These are phyloP conservation scores for Calendula officinalis DNA, from an alignment of 129 eudicot species.

Conservation along the genomic window DNA sequence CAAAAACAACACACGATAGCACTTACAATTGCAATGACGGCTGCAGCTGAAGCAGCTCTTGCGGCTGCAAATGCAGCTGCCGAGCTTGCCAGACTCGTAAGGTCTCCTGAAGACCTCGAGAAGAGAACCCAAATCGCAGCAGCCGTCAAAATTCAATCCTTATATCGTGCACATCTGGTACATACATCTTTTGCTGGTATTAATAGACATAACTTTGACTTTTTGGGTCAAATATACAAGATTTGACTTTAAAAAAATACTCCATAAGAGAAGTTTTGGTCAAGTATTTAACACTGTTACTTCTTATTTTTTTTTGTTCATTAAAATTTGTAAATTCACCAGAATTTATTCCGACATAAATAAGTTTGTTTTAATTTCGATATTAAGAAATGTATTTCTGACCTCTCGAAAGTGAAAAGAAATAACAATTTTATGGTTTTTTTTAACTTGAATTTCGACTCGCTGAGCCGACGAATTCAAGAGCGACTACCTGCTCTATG, in stretches of 20 bases:
- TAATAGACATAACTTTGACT: constrained; percentile 3
- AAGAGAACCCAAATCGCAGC: constrained; percentile 36
- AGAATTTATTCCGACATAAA: neutral
- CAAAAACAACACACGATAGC: constrained; percentile 62
- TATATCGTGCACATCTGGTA: constrained; percentile 75
- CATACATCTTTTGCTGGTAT: neutral
- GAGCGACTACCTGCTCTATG: too few species aligned
- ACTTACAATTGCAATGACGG: constrained; percentile 72
- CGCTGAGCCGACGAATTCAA: too few species aligned
- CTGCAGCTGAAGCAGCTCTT: constrained; percentile 89
- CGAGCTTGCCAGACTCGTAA: constrained; percentile 69
- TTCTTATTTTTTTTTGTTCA: neutral
- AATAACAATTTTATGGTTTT: neutral
- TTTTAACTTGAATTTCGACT: too few species aligned
- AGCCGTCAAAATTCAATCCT: constrained; percentile 66
- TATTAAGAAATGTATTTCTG: constrained; percentile 12
- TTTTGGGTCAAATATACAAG: constrained; percentile 13
- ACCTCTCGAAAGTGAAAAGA: constrained; percentile 4
- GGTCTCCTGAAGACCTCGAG: constrained; percentile 29
- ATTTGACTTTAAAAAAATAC: neutral
- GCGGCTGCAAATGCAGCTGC: constrained; percentile 92
- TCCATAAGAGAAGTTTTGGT: neutral
- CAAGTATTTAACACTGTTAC: neutral
- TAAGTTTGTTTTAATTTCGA: neutral
- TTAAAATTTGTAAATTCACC: too few species aligned